Evolutionary conservation across 2,329 filamentous ascomycete genomes (phyloP), one percentile per base, ranked within the genome.

Genomic region (Cladosporium sp.): DNA sequence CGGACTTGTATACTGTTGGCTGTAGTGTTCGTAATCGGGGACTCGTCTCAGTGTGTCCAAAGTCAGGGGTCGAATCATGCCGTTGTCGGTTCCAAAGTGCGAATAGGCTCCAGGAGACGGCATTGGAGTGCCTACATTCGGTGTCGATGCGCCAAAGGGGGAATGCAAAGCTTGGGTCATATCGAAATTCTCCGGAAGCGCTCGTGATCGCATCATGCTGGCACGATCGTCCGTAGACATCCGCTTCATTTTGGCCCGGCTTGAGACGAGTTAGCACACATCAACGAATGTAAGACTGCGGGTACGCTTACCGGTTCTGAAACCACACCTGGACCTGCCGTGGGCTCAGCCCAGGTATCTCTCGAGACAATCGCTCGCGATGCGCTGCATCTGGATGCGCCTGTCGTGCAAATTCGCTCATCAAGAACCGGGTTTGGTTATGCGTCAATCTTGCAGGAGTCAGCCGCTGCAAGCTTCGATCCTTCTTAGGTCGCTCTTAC

Each of bases 241-340:
- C 55, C 80, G 74, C 70, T 83, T 83, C 56, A 83, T 69, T 66
- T 83, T 83, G 14, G 80, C 80, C 63, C 80, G 70, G 67, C 80
- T 83, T 52, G 34, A 9, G 11, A 2, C 18, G 43, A 31, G 56
- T 64, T 48, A 59, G 57, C 49, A 46, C 22, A 53, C 4, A 31
- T 51, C 32, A 51, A 35, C 14, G 16, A n/a, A 38, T 41, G 22
- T 44, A 42, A 16, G 7, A 42, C 46, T 46, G 49, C 38, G 37
- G 33, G 37, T 38, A 33, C 55, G 58, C 78, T 62, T 79, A 95
- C 91, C 91, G 83, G 72, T 97, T 97, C 71, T 97, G 91, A 72
- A 97, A 97, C 92, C 91, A 97, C 46, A 97, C 91, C 70, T 97
- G 91, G 19, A 97, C 92, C 68, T 97, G 91, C 56, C 91, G 83